A percentile compares a stretch with the other conserved stretches of the same genome.
Evolutionary conservation across 2,329 filamentous ascomycete genomes (phyloP).

Genomic region (Hypoxylon rubiginosum): DNA sequence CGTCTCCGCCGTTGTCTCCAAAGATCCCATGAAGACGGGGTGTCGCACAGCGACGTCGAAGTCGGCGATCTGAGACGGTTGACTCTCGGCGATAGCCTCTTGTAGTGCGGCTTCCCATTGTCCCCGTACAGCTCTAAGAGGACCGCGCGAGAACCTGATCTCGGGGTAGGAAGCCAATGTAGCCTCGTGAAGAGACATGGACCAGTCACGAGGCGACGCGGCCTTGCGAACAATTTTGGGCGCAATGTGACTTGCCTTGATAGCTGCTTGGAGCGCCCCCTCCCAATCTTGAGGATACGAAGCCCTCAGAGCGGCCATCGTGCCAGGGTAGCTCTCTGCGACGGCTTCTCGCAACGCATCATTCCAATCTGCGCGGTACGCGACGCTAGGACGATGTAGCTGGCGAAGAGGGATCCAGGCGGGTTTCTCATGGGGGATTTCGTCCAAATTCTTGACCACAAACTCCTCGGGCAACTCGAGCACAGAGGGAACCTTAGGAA

Average conservation of each 20-base stretch:
- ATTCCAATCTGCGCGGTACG: constrained; percentile 54
- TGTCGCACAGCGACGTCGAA: constrained; percentile 52
- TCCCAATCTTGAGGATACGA: constrained; percentile 47
- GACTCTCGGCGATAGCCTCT: constrained; percentile 43
- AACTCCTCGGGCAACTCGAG: constrained; percentile 41
- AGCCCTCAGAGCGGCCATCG: constrained; percentile 36
- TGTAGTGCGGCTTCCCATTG: constrained; percentile 45
- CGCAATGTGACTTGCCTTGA: constrained; percentile 40
- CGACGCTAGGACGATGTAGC: constrained; percentile 45
- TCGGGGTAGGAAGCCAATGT: constrained; percentile 51
- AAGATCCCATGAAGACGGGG: constrained; percentile 51
- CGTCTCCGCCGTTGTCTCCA: constrained; percentile 43
- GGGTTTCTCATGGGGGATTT: constrained; percentile 32
- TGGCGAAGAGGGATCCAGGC: constrained; percentile 41
- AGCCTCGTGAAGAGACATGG: constrained; percentile 56
- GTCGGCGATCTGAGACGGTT: constrained; percentile 13
- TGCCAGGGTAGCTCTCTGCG: constrained; percentile 48
- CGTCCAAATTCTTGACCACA: constrained; percentile 45
- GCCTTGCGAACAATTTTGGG: constrained; percentile 36
- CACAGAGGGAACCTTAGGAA: constrained; percentile 30
- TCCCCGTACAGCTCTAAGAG: constrained; percentile 29
- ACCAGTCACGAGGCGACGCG: constrained; percentile 52
- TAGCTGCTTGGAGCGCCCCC: constrained; percentile 41
- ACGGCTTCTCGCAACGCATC: constrained; percentile 52
- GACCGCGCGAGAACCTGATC: constrained; percentile 41